phyloP scores from a whole-genome alignment of 2,329 filamentous ascomycete species.

The Graphilbum sp. region DNA sequence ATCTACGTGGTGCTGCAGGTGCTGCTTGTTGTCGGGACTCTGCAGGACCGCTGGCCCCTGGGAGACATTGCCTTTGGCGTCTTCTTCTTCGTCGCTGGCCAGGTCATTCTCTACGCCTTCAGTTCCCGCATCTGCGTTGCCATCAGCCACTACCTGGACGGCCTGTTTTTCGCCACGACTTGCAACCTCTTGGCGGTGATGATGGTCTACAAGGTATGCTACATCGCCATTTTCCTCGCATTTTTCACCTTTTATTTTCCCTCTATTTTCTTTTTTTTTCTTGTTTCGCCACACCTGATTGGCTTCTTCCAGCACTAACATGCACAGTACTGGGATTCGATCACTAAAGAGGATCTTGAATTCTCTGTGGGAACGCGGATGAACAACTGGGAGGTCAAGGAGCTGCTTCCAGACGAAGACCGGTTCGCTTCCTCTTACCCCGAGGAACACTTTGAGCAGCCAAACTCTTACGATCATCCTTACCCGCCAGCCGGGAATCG shows the following conservation, averaged over 20 bases:
- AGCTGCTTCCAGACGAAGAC: conserved; percentile 67
- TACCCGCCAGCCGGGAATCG: conserved; percentile 27
- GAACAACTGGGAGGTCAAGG: conserved; percentile 98
- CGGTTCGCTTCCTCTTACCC: conserved; percentile 56
- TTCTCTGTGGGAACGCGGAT: conserved; percentile 91
- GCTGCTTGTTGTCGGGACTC: conserved; percentile 70
- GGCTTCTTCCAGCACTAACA: too few species aligned
- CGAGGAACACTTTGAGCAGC: conserved; percentile 47
- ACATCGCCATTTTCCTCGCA: too few species aligned
- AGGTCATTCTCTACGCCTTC: conserved; percentile 85
- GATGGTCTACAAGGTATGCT: conserved; percentile 97
- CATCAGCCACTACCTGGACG: conserved; percentile 84
- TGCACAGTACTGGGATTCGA: conserved; percentile 89
- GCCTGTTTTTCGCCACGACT: conserved; percentile 82
- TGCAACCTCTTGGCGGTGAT: conserved; percentile 91
- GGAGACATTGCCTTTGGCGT: conserved; percentile 82
- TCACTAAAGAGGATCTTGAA: conserved; percentile 94
- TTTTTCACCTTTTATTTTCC: conserved; percentile 2
- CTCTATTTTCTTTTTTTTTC: conserved; percentile 12
- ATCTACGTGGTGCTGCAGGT: conserved; percentile 81
- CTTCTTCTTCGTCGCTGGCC: conserved; percentile 81
- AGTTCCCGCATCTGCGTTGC: conserved; percentile 70
- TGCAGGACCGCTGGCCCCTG: conserved; percentile 90
- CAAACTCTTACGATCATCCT: conserved; percentile 34
- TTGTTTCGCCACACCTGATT: too few species aligned